Conservation (phyloP, 345 rosid species). For the Lepidium sativum region DNA sequence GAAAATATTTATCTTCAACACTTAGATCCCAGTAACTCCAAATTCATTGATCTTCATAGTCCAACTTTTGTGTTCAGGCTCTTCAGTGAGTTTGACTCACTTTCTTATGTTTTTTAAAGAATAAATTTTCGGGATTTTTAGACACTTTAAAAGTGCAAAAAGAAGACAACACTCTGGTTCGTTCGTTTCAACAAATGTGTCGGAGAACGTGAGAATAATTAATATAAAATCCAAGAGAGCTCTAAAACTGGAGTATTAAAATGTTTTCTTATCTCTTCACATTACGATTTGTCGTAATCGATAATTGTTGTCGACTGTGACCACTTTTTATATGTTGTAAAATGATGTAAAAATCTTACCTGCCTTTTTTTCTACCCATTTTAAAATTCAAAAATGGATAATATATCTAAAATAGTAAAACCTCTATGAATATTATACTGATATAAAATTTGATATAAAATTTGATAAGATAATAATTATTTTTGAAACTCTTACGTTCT, state of each 20-base stretch:
- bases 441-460: too few relatives aligned
- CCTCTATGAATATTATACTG: too few relatives aligned
- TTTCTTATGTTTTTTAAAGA: background rate
- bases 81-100: background rate
- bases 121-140: background rate
- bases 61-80: slow-evolving; percentile 63
- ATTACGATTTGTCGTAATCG: slow-evolving; percentile 11
- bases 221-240: background rate
- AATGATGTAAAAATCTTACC: background rate
- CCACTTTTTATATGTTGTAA: background rate
- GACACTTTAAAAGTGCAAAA: slow-evolving; percentile 5
- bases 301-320: too few relatives aligned
- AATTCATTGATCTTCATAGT: slow-evolving; percentile 45
- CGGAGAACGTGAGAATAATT: slow-evolving; percentile 11
- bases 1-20: slow-evolving; percentile 53
- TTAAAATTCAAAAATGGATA: background rate
- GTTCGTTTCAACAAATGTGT: slow-evolving; percentile 13
- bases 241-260: slow-evolving; percentile 17
- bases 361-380: background rate
- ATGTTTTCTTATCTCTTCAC: slow-evolving; percentile 8
- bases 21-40: slow-evolving; percentile 33
- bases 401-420: too few relatives aligned
- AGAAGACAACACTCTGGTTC: background rate
- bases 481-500: too few relatives aligned
- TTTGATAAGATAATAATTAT: too few relatives aligned